A percentile compares a stretch with the other conserved stretches of the same genome.
Evolutionary conservation across 257 asterid species (phyloP).

Genomic region (Salvia miltiorrhiza): DNA sequence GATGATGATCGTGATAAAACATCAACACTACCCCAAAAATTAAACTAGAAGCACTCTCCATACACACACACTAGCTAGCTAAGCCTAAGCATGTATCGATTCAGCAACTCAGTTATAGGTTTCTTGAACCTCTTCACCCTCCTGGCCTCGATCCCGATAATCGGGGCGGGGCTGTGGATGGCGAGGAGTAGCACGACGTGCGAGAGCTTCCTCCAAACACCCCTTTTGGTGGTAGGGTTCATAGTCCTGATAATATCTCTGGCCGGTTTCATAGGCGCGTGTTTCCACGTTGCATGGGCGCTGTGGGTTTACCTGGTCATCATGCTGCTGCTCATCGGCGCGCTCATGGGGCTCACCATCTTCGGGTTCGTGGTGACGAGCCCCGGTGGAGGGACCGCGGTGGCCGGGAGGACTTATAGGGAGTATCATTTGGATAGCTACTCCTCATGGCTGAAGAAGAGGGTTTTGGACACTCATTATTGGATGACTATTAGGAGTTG

Average conservation of each 20-base stretch:
- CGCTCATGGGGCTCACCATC: slow-evolving; percentile 61
- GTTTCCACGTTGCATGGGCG: slow-evolving; percentile 92
- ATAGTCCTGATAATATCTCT: slow-evolving; percentile 65
- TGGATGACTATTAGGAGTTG: slow-evolving; percentile 72
- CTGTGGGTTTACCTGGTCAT: slow-evolving; percentile 73
- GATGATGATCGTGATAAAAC: background rate
- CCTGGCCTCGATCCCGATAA: slow-evolving; percentile 85
- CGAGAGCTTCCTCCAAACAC: slow-evolving; percentile 84
- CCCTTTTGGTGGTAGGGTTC: slow-evolving; percentile 75
- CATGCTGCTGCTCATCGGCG: slow-evolving; percentile 71
- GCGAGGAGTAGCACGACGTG: slow-evolving; percentile 80
- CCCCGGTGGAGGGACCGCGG: slow-evolving; percentile 58
- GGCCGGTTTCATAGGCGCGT: slow-evolving; percentile 92
- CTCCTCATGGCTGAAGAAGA: slow-evolving; percentile 75
- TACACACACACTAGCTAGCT: background rate
- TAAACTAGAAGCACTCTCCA: background rate
- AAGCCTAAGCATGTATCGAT: slow-evolving; percentile 44
- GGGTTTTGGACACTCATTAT: slow-evolving; percentile 52
- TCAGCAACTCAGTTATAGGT: slow-evolving; percentile 91
- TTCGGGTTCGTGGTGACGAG: slow-evolving; percentile 86
- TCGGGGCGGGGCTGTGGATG: slow-evolving; percentile 98
- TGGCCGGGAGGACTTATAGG: slow-evolving; percentile 59
- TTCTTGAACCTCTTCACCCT: slow-evolving; percentile 87
- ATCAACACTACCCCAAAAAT: background rate
- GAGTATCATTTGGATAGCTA: slow-evolving; percentile 66